Percentiles rank a stretch among this genome's conserved stretches.
phyloP scores from a whole-genome alignment of 2,329 filamentous ascomycete genomes.

The Fusarium robinianum region DNA sequence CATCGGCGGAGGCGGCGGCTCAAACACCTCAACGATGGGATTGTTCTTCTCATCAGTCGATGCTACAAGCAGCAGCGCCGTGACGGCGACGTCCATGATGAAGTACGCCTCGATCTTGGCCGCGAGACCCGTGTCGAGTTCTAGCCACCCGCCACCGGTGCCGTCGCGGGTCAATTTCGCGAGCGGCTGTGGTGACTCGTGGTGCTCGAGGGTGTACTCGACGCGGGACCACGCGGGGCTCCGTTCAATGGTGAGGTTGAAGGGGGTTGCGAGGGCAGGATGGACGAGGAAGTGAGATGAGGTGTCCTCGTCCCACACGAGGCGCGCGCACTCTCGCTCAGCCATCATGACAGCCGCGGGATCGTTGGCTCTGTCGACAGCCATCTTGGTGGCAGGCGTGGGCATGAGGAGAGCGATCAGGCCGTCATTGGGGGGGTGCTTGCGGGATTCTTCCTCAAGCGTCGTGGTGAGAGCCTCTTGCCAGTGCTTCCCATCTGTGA shows the following conservation, averaged over 20 bases:
- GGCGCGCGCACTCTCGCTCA: slow-evolving; percentile 69
- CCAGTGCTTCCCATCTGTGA: slow-evolving; percentile 55
- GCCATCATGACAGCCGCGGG: slow-evolving; percentile 64
- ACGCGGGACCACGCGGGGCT: slow-evolving; percentile 63
- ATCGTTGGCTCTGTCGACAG: slow-evolving; percentile 63
- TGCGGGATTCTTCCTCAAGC: slow-evolving; percentile 59
- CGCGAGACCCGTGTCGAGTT: slow-evolving; percentile 65
- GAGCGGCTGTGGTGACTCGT: slow-evolving; percentile 63
- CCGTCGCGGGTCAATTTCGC: slow-evolving; percentile 65
- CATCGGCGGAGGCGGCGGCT: slow-evolving; percentile 55
- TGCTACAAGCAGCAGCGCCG: slow-evolving; percentile 64
- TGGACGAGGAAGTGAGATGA: slow-evolving; percentile 65
- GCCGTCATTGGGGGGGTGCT: slow-evolving; percentile 61
- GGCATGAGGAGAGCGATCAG: slow-evolving; percentile 73
- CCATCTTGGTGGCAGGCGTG: slow-evolving; percentile 64
- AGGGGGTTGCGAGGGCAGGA: slow-evolving; percentile 65
- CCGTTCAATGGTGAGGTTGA: slow-evolving; percentile 63
- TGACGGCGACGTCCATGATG: slow-evolving; percentile 64
- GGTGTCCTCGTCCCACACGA: slow-evolving; percentile 72
- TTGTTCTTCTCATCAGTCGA: slow-evolving; percentile 58
- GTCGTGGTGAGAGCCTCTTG: slow-evolving; percentile 62
- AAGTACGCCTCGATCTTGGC: slow-evolving; percentile 64
- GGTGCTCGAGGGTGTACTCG: slow-evolving; percentile 68
- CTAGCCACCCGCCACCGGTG: slow-evolving; percentile 62
- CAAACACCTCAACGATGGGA: slow-evolving; percentile 55